Evolutionary conservation across 1,139 yeast species (phyloP).

Genomic region (Suhomyces bribrorum): DNA sequence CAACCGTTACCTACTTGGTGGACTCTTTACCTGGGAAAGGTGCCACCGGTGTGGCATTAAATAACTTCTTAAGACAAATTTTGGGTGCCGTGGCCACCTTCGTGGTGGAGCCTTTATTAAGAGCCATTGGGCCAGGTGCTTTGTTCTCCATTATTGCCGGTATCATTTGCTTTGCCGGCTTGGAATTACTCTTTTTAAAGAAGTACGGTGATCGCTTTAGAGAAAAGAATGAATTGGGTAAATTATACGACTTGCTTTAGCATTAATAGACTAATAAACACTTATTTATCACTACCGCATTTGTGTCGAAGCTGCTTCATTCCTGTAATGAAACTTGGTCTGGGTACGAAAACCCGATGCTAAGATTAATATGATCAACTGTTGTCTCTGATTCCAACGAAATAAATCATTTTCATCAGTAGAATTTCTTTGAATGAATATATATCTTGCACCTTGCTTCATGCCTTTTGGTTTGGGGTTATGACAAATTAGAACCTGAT

Average conservation of each 20-base stretch:
- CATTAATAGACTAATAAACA: slow-evolving; percentile 1
- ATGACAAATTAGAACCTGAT: no score
- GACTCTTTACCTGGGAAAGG: slow-evolving; percentile 88
- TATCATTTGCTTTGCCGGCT: slow-evolving; percentile 46
- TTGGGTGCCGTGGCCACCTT: slow-evolving; percentile 79
- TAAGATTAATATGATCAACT: no score
- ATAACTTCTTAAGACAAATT: slow-evolving; percentile 70
- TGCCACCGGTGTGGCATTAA: slow-evolving; percentile 85
- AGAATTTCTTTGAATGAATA: no score
- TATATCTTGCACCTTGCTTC: no score
- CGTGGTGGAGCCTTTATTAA: slow-evolving; percentile 65
- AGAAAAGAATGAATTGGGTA: slow-evolving; percentile 61
- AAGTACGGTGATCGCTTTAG: slow-evolving; percentile 63
- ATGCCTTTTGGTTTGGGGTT: no score
- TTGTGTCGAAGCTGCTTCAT: no score
- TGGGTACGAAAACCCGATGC: no score
- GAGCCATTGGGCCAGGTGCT: slow-evolving; percentile 70
- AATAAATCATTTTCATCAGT: no score
- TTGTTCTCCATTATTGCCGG: slow-evolving; percentile 68
- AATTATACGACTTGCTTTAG: slow-evolving; percentile 49
- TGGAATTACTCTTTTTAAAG: slow-evolving; percentile 52
- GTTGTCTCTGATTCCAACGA: no score
- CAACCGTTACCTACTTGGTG: slow-evolving; percentile 77
- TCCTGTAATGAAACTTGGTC: no score
- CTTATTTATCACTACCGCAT: neutral